Percentiles rank a stretch among this genome's conserved stretches.
Evolutionary conservation across 495 filamentous ascomycete species (phyloP).

Genomic region (Aspergillus taichungensis): DNA sequence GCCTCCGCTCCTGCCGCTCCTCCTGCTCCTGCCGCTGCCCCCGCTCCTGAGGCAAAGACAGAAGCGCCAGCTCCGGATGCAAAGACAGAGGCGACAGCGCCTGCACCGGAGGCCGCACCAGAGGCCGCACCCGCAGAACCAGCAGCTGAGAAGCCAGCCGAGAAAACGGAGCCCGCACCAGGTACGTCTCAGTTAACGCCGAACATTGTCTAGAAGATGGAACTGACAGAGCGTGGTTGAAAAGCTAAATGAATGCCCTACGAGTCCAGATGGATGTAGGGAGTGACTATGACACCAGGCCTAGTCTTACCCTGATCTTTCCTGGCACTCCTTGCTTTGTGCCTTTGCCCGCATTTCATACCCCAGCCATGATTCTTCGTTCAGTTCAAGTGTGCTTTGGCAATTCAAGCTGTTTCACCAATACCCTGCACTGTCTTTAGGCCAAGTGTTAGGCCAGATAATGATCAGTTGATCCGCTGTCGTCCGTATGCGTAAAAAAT

Average conservation of each 20-base stretch:
- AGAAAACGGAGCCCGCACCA: not conserved
- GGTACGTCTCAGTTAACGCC: conserved; percentile 1
- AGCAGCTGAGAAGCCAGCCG: conserved; percentile 7
- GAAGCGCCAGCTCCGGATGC: conserved; percentile 9
- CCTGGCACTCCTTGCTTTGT: not conserved
- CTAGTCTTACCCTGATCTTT: conserved; percentile 5
- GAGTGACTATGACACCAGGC: not conserved
- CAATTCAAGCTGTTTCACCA: not conserved
- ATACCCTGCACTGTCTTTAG: conserved; percentile 7
- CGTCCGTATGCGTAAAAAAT: conserved; percentile 2
- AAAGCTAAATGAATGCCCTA: too few relatives aligned
- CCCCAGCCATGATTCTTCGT: conserved; percentile 9
- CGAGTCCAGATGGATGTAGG: not conserved
- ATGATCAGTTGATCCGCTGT: conserved; percentile 1
- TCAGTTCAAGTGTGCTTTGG: conserved; percentile 3
- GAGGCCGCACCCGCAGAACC: not conserved
- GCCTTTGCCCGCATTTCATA: conserved; percentile 10
- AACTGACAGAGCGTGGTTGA: too few relatives aligned
- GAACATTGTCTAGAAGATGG: too few relatives aligned
- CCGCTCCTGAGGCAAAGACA: conserved; percentile 1
- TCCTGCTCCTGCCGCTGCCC: conserved; percentile 2
- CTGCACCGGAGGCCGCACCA: conserved; percentile 4
- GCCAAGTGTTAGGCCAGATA: not conserved
- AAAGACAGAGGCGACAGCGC: not conserved
- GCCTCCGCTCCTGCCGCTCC: not conserved